A percentile compares a stretch with the other conserved stretches of the same genome.
phyloP scores from a whole-genome alignment of 73 alveolate species.

The Paramecium biaurelia region DNA sequence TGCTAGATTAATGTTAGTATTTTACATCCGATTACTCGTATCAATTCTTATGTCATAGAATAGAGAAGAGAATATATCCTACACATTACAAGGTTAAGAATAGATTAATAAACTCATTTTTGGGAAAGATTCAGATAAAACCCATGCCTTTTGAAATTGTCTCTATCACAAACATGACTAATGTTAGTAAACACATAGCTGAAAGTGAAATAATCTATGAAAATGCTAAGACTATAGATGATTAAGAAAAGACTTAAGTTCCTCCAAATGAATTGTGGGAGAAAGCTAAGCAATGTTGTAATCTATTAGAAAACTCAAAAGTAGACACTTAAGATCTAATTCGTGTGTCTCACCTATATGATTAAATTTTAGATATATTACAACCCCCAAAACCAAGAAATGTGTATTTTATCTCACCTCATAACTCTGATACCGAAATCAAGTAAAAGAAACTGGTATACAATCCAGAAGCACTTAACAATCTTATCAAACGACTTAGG shows the following conservation, averaged over 20 bases:
- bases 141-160: slow-evolving; percentile 12
- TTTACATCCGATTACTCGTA: background rate
- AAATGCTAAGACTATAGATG: background rate
- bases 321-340: background rate
- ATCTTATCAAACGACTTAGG: background rate
- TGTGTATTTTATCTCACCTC: background rate
- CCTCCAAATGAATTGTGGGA: slow-evolving; percentile 30
- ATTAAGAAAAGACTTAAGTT: background rate
- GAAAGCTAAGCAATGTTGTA: background rate
- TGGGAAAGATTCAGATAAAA: slow-evolving; percentile 7
- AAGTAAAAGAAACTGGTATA: background rate
- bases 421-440: background rate
- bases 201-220: background rate
- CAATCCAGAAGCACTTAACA: slow-evolving; percentile 7
- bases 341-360: background rate
- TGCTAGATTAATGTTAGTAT: slow-evolving; percentile 29
- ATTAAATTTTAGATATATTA: background rate
- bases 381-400: background rate
- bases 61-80: background rate
- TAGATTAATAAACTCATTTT: background rate
- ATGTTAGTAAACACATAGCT: background rate
- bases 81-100: background rate
- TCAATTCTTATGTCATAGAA: background rate
- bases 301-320: background rate
- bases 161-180: background rate